Conservation (phyloP, 352 stramenopile species). For the Phytophthora niederhauseri region DNA sequence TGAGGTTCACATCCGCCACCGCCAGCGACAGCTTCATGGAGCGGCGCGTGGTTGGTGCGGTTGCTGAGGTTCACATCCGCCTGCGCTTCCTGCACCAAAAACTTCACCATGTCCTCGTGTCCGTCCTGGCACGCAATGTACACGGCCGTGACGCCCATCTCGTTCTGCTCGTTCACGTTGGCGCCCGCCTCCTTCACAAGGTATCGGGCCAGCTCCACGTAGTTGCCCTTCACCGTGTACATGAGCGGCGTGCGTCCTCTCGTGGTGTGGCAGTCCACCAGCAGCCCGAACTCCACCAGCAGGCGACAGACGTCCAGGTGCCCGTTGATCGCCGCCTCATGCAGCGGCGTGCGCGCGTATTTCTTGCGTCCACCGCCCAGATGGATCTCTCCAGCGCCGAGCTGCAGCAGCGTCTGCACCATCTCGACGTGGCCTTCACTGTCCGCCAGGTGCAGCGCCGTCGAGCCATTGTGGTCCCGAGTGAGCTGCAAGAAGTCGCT, state of each 20-base stretch:
- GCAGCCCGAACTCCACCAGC: constrained; percentile 60
- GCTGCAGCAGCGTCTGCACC: constrained; percentile 47
- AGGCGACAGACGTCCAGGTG: constrained; percentile 56
- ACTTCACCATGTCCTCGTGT: constrained; percentile 48
- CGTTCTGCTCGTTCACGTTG: constrained; percentile 78
- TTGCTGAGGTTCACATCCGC: constrained; percentile 69
- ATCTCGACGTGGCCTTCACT: constrained; percentile 58
- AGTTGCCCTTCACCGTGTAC: constrained; percentile 74
- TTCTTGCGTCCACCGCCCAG: constrained; percentile 62
- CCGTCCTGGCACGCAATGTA: constrained; percentile 72
- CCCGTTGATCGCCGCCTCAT: constrained; percentile 74
- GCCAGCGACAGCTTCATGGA: constrained; percentile 73
- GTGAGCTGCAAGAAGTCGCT: constrained; percentile 62
- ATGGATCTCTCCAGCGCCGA: constrained; percentile 66
- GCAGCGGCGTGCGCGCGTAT: constrained; percentile 73
- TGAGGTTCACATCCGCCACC: too few relatives aligned
- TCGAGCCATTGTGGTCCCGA: constrained; percentile 71
- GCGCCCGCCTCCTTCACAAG: constrained; percentile 53
- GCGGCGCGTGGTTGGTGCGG: constrained; percentile 62
- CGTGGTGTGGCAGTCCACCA: constrained; percentile 83
- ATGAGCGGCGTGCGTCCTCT: constrained; percentile 75
- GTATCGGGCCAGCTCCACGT: constrained; percentile 52
- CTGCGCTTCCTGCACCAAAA: constrained; percentile 46
- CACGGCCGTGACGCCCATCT: constrained; percentile 78
- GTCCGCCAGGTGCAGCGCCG: constrained; percentile 66